phyloP scores from a whole-genome alignment of 2,329 filamentous ascomycete species.

The Plectosphaerella sp. region DNA sequence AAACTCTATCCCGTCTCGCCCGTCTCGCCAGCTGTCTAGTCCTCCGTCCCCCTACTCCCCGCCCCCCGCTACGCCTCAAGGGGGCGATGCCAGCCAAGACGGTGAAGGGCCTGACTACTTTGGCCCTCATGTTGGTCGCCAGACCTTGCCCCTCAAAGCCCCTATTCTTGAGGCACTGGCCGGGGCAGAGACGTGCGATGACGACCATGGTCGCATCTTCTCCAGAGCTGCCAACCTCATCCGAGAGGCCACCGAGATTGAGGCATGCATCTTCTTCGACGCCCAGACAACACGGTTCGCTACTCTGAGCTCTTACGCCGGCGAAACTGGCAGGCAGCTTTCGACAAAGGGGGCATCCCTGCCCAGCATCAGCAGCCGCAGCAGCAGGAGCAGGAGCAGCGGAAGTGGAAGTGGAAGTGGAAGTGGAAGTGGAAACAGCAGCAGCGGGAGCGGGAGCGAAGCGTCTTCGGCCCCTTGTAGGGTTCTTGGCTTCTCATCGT shows the following conservation, averaged over 20 bases:
- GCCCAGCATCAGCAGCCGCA: too few species aligned
- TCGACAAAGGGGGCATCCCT: too few species aligned
- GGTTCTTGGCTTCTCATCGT: conserved; percentile 17
- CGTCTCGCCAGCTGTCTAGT: too few species aligned
- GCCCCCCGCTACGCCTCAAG: neutral
- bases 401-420: too few species aligned
- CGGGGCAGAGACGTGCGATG: neutral
- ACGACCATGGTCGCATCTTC: conserved; percentile 20
- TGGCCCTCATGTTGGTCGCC: neutral
- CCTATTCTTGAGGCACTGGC: neutral
- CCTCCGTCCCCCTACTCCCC: neutral
- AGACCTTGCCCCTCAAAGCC: too few species aligned
- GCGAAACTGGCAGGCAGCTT: neutral
- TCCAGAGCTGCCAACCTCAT: conserved; percentile 37
- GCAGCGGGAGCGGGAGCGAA: too few species aligned
- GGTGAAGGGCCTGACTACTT: neutral
- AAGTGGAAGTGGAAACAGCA: too few species aligned
- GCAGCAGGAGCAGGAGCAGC: too few species aligned
- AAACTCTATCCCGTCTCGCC: neutral
- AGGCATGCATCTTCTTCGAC: conserved; percentile 31
- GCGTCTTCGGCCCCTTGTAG: conserved; percentile 3
- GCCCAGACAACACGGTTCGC: conserved; percentile 12
- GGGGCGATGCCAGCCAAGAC: neutral
- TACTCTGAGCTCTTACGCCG: neutral
- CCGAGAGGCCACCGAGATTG: conserved; percentile 34